phyloP scores from a whole-genome alignment of 2,329 filamentous ascomycete genomes.

The Scolecobasidium constrictum region DNA sequence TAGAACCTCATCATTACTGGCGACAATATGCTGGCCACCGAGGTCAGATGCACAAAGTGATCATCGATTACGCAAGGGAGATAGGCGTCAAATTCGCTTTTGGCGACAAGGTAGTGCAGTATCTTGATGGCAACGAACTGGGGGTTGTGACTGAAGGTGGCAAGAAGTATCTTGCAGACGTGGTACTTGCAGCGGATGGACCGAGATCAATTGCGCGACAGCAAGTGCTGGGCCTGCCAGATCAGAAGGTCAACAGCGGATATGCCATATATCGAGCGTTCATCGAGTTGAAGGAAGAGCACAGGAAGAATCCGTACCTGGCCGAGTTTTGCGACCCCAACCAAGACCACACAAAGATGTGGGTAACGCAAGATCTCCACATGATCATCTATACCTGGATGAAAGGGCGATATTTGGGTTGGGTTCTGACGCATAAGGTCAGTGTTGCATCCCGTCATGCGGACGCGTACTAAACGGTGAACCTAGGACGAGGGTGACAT shows the following conservation, averaged over 20 bases:
- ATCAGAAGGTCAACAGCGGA: slow-evolving; percentile 1
- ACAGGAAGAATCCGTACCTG: neutral
- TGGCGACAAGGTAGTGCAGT: slow-evolving; percentile 30
- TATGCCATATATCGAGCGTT: slow-evolving; percentile 5
- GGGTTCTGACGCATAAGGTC: neutral
- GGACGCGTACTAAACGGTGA: neutral
- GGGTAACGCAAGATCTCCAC: neutral
- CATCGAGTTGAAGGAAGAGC: neutral
- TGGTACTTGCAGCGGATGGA: slow-evolving; percentile 28
- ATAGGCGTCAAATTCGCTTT: slow-evolving; percentile 24
- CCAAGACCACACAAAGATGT: neutral
- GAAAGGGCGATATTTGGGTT: neutral
- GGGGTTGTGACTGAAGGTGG: slow-evolving; percentile 26
- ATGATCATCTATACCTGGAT: neutral
- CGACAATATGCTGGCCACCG: neutral
- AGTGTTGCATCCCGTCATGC: neutral
- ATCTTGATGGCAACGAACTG: slow-evolving; percentile 30
- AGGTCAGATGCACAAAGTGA: slow-evolving; percentile 1
- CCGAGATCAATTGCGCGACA: slow-evolving; percentile 34
- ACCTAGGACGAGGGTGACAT: neutral
- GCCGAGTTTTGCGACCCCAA: neutral
- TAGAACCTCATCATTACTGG: neutral
- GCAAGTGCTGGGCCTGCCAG: slow-evolving; percentile 17
- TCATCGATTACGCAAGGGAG: neutral
- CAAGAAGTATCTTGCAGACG: slow-evolving; percentile 28